Percentiles rank a stretch among this genome's conserved stretches.
Conservation (phyloP, 2,329 filamentous ascomycete genomes). For the Chaetothyriales sp. region DNA sequence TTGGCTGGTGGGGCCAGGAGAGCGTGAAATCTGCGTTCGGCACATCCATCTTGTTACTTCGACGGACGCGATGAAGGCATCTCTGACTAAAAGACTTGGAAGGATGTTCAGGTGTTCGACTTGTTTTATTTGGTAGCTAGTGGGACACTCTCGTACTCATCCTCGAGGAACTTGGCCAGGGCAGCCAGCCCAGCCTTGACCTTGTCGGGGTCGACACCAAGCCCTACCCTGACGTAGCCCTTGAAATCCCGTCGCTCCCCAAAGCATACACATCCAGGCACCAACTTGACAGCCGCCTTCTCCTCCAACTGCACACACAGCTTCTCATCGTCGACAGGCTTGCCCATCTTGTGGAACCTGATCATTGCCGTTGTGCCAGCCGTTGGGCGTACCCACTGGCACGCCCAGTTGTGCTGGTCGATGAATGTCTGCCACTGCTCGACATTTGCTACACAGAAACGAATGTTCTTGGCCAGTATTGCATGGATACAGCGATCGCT, state of each 20-base stretch:
- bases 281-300: slow-evolving; percentile 57
- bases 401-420: slow-evolving; percentile 47
- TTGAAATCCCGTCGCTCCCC: slow-evolving; percentile 52
- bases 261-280: slow-evolving; percentile 63
- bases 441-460: slow-evolving; percentile 55
- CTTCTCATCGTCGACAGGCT: slow-evolving; percentile 55
- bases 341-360: slow-evolving; percentile 48
- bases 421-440: slow-evolving; percentile 55
- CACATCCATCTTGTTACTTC: slow-evolving; percentile 95
- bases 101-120: slow-evolving; percentile 14
- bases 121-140: slow-evolving; percentile 17
- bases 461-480: slow-evolving; percentile 50
- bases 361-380: slow-evolving; percentile 72
- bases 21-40: slow-evolving; percentile 92
- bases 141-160: slow-evolving; percentile 40
- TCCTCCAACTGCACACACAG: slow-evolving; percentile 58
- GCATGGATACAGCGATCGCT: slow-evolving; percentile 49
- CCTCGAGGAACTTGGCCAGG: slow-evolving; percentile 41
- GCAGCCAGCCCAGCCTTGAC: slow-evolving; percentile 51
- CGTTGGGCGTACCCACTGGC: slow-evolving; percentile 58
- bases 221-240: slow-evolving; percentile 67
- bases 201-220: slow-evolving; percentile 57
- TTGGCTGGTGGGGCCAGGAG: slow-evolving; percentile 50
- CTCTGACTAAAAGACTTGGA: slow-evolving; percentile 54
- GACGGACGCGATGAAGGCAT: slow-evolving; percentile 88